Conservation (phyloP, 1,284 basidiomycete genomes). For the Pascua guehoae region DNA sequence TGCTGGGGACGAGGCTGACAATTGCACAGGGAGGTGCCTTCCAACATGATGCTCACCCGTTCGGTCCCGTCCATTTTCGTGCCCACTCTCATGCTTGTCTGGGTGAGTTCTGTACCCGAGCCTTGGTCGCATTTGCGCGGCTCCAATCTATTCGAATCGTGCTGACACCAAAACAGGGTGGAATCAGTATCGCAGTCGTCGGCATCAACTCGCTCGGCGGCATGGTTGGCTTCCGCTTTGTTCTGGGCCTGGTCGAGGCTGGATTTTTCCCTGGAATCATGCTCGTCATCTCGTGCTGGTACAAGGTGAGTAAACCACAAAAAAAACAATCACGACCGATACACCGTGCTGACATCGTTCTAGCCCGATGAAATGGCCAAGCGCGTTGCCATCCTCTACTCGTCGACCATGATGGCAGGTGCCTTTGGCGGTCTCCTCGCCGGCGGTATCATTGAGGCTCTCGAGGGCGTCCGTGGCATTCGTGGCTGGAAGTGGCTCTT, state of each 20-base stretch:
- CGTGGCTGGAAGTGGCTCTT: constrained; percentile 46
- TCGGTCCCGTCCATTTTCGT: constrained; percentile 45
- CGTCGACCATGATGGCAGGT: constrained; percentile 38
- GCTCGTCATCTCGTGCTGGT: constrained; percentile 23
- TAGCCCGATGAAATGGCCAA: constrained; percentile 28
- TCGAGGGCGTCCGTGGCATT: constrained; percentile 27
- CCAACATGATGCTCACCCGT: constrained; percentile 44
- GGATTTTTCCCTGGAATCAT: constrained; percentile 24
- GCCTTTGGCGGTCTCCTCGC: constrained; percentile 45
- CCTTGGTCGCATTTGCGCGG: constrained; percentile 17
- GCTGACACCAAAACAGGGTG: too few relatives aligned
- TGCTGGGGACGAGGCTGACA: neutral
- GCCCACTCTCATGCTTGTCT: constrained; percentile 38
- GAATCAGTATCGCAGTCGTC: constrained; percentile 42
- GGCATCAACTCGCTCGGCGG: constrained; percentile 42
- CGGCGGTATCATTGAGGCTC: constrained; percentile 36
- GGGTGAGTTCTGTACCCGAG: constrained; percentile 4
- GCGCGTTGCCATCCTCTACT: constrained; percentile 38
- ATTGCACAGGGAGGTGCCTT: constrained; percentile 36
- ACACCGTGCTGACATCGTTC: neutral
- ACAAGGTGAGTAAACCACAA: constrained; percentile 7
- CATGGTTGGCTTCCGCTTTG: constrained; percentile 46
- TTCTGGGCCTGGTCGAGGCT: constrained; percentile 40
- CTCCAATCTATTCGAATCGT: too few relatives aligned
- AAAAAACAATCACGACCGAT: too few relatives aligned